These are phyloP conservation scores for Pseudogymnoascus verrucosus DNA, from an alignment of 2,329 filamentous ascomycete species.

Conservation along the genomic window DNA sequence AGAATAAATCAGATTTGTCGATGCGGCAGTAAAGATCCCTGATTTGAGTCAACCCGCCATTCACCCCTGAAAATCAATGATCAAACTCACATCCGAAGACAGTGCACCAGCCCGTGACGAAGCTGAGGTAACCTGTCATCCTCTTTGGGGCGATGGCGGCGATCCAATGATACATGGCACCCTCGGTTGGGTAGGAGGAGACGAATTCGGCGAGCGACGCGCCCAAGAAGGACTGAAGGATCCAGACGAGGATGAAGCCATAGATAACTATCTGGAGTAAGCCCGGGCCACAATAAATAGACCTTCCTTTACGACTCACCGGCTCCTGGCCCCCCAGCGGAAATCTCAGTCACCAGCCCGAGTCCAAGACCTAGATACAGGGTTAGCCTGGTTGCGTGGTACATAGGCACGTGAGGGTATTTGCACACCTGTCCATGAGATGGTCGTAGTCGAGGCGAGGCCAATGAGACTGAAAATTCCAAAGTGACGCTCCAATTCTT, in stretches of 20 bases:
- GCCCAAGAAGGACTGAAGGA: conserved; percentile 39
- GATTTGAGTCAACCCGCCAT: neutral
- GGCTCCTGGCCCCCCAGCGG: conserved; percentile 39
- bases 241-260: conserved; percentile 40
- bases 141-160: conserved; percentile 37
- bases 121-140: conserved; percentile 35
- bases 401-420: neutral
- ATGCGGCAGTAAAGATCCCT: conserved; percentile 34
- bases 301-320: conserved; percentile 16
- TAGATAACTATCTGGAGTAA: conserved; percentile 35
- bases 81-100: conserved; percentile 31
- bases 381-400: neutral
- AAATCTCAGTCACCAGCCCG: conserved; percentile 38
- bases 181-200: conserved; percentile 40
- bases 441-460: conserved; percentile 41
- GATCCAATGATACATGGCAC: conserved; percentile 45
- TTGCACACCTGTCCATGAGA: conserved; percentile 35
- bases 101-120: conserved; percentile 37
- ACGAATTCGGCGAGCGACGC: conserved; percentile 41
- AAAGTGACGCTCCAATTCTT: conserved; percentile 41
- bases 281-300: neutral
- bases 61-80: neutral
- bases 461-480: conserved; percentile 40
- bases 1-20: conserved; percentile 31
- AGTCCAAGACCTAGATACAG: conserved; percentile 31